These are phyloP conservation scores for Blastobotrys mokoenaii DNA, from an alignment of 805 yeast species.

Conservation along the genomic window DNA sequence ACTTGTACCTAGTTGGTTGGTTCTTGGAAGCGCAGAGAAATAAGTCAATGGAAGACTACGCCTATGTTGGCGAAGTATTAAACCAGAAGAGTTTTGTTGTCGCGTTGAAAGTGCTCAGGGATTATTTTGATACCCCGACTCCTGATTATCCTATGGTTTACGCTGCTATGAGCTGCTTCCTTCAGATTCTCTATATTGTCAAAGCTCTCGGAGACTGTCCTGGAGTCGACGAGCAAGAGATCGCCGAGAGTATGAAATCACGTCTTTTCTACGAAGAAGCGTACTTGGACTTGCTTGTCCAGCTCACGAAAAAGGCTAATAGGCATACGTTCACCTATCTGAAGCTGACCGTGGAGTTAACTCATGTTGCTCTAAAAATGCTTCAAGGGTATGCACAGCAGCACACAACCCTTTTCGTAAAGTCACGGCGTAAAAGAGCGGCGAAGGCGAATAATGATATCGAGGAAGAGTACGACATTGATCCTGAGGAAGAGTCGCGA, in stretches of 20 bases:
- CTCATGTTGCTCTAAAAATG: constrained; percentile 55
- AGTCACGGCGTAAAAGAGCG: constrained; percentile 33
- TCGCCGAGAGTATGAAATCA: constrained; percentile 52
- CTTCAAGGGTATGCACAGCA: constrained; percentile 59
- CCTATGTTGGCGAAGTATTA: constrained; percentile 36
- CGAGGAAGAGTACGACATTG: constrained; percentile 13
- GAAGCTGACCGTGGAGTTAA: constrained; percentile 51
- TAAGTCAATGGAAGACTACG: constrained; percentile 24
- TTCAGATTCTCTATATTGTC: constrained; percentile 46
- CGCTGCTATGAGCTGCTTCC: constrained; percentile 60
- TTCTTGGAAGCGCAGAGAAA: constrained; percentile 56
- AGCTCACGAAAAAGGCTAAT: constrained; percentile 54
- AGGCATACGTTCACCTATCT: constrained; percentile 57
- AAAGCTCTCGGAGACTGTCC: constrained; percentile 34
- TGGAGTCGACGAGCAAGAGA: constrained; percentile 40
- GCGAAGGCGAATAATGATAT: neutral
- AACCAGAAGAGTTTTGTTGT: constrained; percentile 54
- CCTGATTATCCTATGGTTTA: constrained; percentile 53
- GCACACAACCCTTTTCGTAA: constrained; percentile 42
- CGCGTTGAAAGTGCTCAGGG: constrained; percentile 36
- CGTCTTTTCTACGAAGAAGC: constrained; percentile 63
- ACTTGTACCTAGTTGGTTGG: constrained; percentile 62
- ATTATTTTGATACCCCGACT: constrained; percentile 24
- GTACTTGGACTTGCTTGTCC: constrained; percentile 46
- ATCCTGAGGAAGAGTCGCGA: constrained; percentile 24